Percentiles rank a stretch among this genome's conserved stretches.
phyloP scores from a whole-genome alignment of 1,284 basidiomycete species.

The Ustilago bromivora region DNA sequence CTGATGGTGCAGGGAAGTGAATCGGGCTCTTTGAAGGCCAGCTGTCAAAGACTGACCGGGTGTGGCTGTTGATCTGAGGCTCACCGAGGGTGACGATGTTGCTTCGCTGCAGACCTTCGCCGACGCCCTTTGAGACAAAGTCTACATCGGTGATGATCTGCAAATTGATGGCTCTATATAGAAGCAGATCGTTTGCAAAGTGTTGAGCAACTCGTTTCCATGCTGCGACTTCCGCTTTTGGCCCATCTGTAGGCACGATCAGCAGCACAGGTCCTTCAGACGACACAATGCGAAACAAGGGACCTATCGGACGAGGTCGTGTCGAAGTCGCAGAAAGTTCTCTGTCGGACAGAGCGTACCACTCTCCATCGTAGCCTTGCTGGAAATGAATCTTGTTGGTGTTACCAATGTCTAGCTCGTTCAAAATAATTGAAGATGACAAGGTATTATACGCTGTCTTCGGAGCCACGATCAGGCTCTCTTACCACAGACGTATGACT shows the following conservation, averaged over 20 bases:
- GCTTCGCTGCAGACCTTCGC: slow-evolving; percentile 8
- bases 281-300: slow-evolving; percentile 35
- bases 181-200: slow-evolving; percentile 44
- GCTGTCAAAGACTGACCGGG: slow-evolving; percentile 12
- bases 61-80: slow-evolving; percentile 37
- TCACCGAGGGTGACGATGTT: slow-evolving; percentile 43
- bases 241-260: slow-evolving; percentile 22
- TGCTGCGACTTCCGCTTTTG: slow-evolving; percentile 6
- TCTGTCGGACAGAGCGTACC: neutral
- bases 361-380: slow-evolving; percentile 2
- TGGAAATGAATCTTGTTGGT: slow-evolving; percentile 8
- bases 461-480: no score
- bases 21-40: slow-evolving; percentile 25
- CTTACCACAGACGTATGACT: no score
- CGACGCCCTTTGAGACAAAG: neutral
- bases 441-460: no score
- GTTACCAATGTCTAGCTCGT: neutral
- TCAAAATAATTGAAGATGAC: no score
- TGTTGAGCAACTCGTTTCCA: slow-evolving; percentile 29
- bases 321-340: neutral
- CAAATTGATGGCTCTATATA: slow-evolving; percentile 43
- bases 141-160: slow-evolving; percentile 44
- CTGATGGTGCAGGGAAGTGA: slow-evolving; percentile 20
- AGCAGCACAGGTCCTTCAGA: slow-evolving; percentile 38
- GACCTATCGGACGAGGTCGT: slow-evolving; percentile 33